These are phyloP conservation scores for Blastocystis sp. DNA, from an alignment of 352 stramenopile species.

Conservation along the genomic window DNA sequence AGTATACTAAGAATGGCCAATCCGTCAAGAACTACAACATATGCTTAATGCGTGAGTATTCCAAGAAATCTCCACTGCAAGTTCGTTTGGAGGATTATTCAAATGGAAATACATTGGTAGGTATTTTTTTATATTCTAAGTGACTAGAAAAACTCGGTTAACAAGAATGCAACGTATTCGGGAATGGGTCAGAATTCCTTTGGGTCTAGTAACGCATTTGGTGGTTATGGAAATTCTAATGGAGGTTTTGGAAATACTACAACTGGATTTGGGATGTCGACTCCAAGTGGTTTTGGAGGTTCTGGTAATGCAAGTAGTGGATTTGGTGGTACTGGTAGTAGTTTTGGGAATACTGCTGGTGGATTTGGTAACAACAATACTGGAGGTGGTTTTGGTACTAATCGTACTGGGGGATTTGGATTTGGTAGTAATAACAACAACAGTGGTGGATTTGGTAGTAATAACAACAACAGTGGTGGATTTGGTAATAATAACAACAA, in stretches of 20 bases:
- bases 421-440: too few relatives aligned
- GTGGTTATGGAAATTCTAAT: neutral
- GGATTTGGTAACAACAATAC: neutral
- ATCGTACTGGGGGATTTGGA: neutral
- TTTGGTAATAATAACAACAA: constrained; percentile 16
- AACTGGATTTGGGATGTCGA: neutral
- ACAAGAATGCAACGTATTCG: neutral
- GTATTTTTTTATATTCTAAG: neutral
- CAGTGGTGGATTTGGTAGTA: neutral
- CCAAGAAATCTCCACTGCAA: neutral
- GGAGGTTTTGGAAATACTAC: neutral
- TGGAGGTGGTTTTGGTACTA: neutral
- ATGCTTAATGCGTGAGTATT: constrained; percentile 20
- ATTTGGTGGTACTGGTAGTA: neutral
- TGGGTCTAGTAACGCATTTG: neutral
- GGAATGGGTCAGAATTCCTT: neutral
- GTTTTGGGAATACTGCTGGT: neutral
- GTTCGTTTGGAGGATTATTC: constrained; percentile 51
- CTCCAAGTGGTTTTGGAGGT: neutral
- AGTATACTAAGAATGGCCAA: constrained; percentile 26
- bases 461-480: too few relatives aligned
- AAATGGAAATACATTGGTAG: neutral
- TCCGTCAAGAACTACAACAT: constrained; percentile 38
- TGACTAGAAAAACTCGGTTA: neutral
- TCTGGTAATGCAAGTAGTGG: neutral